phyloP scores from a whole-genome alignment of 495 filamentous ascomycete species.

The Neurospora terricola region DNA sequence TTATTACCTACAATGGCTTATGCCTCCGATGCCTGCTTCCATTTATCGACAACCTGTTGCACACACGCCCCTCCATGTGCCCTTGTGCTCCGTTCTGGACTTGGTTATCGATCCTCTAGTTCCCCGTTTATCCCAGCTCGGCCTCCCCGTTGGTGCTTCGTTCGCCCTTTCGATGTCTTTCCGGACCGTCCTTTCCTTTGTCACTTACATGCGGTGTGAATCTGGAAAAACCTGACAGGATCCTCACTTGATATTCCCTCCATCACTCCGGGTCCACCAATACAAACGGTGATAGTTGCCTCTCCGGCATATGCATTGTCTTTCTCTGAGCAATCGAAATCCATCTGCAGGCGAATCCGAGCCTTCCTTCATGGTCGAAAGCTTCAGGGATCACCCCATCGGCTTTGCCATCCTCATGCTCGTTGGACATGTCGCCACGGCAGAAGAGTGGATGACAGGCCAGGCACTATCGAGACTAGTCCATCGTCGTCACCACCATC shows the following conservation, averaged over 20 bases:
- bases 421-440: slow-evolving; percentile 42
- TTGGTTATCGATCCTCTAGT: slow-evolving; percentile 23
- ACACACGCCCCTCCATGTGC: slow-evolving; percentile 17
- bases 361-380: slow-evolving; percentile 18
- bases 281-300: slow-evolving; percentile 24
- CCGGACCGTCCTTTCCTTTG: slow-evolving; percentile 11
- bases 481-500: slow-evolving; percentile 28
- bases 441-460: slow-evolving; percentile 34
- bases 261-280: slow-evolving; percentile 17
- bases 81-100: slow-evolving; percentile 3
- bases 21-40: slow-evolving; percentile 13
- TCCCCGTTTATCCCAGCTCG: slow-evolving; percentile 8
- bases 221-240: slow-evolving; percentile 8
- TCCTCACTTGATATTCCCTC: slow-evolving; percentile 13
- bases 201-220: slow-evolving; percentile 16
- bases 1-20: slow-evolving; percentile 7
- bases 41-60: slow-evolving; percentile 7
- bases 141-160: slow-evolving; percentile 5
- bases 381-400: slow-evolving; percentile 30
- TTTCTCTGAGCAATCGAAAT: slow-evolving; percentile 40
- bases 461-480: slow-evolving; percentile 19
- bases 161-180: slow-evolving; percentile 14
- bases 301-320: slow-evolving; percentile 30
- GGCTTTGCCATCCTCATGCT: slow-evolving; percentile 18
- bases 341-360: slow-evolving; percentile 28